These are phyloP conservation scores for Asclepias syriaca DNA, from an alignment of 257 asterid species.

Conservation along the genomic window DNA sequence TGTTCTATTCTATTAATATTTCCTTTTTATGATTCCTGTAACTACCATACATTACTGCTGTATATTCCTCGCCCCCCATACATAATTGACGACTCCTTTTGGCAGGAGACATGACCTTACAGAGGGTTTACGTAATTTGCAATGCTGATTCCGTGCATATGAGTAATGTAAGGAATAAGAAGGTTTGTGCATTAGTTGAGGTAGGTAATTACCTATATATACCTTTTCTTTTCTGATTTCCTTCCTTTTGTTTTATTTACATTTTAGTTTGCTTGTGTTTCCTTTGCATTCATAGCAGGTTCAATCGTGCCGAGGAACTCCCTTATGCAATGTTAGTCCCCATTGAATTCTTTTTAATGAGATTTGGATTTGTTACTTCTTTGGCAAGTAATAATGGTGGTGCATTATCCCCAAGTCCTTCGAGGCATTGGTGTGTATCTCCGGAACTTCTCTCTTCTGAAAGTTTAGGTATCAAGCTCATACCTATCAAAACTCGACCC, in stretches of 20 bases:
- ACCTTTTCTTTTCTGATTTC: not conserved
- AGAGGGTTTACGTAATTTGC: slow-evolving; percentile 43
- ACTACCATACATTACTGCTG: too few species aligned
- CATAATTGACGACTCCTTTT: not conserved
- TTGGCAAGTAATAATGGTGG: slow-evolving; percentile 1
- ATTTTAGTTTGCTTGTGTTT: not conserved
- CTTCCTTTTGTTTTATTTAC: not conserved
- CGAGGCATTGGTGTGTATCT: slow-evolving; percentile 19
- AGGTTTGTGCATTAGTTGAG: slow-evolving; percentile 69
- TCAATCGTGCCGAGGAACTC: slow-evolving; percentile 73
- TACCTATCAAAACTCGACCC: slow-evolving; percentile 24
- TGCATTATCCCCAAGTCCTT: slow-evolving; percentile 10
- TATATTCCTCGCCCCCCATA: not conserved
- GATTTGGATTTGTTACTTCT: slow-evolving; percentile 33
- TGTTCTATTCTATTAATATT: too few species aligned
- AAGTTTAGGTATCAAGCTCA: slow-evolving; percentile 23
- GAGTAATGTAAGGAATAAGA: slow-evolving; percentile 60
- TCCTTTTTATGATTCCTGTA: too few species aligned
- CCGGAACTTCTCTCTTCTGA: slow-evolving; percentile 22
- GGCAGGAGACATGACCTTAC: slow-evolving; percentile 65
- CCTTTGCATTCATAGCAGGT: slow-evolving; percentile 29
- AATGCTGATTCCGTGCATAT: slow-evolving; percentile 64
- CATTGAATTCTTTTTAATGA: slow-evolving; percentile 67
- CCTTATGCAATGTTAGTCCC: slow-evolving; percentile 77
- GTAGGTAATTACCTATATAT: slow-evolving; percentile 17